Conservation (phyloP, 805 yeast species). For the Phaffomyces opuntiae region DNA sequence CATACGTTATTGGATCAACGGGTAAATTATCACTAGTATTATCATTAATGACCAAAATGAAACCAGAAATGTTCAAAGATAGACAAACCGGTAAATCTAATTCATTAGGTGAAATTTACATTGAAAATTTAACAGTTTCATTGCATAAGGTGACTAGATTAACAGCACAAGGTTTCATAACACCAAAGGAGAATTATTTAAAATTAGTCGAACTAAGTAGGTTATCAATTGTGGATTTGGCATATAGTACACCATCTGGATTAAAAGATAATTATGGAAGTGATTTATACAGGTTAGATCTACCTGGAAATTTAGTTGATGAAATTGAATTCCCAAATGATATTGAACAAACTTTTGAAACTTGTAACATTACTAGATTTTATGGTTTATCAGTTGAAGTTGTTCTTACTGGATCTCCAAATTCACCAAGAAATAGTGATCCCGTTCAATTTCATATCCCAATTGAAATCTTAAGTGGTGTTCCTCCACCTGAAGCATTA, state of each 20-base stretch:
- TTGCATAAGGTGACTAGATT: neutral
- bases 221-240: neutral
- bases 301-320: neutral
- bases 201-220: neutral
- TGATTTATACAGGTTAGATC: neutral
- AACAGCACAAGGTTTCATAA: neutral
- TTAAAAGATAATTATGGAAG: neutral
- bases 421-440: neutral
- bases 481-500: neutral
- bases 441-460: neutral
- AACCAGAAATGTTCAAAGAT: neutral
- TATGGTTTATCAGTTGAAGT: slow-evolving; percentile 32
- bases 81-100: neutral
- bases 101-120: slow-evolving; percentile 4
- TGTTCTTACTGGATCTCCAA: slow-evolving; percentile 17
- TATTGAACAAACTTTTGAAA: slow-evolving; percentile 41
- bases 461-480: neutral
- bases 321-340: slow-evolving; percentile 25
- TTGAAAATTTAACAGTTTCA: neutral
- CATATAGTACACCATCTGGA: neutral
- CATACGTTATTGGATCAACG: neutral
- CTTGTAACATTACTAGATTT: slow-evolving; percentile 47
- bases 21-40: neutral
- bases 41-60: slow-evolving; percentile 13
- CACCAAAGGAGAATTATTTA: neutral